These are phyloP conservation scores for Leccinum pellstonianum DNA, from an alignment of 768 basidiomycete species.

Conservation along the genomic window DNA sequence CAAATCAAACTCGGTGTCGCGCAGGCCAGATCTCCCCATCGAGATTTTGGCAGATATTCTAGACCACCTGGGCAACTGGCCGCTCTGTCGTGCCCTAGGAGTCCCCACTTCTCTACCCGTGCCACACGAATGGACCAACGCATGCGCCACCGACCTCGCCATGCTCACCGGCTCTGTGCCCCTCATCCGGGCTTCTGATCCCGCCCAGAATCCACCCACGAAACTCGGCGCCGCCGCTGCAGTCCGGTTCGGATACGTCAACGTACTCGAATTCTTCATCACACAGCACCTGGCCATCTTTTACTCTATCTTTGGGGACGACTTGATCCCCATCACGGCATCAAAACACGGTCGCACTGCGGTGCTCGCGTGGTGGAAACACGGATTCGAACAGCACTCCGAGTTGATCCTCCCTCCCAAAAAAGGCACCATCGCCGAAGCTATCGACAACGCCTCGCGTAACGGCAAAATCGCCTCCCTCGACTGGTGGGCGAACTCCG, in stretches of 20 bases:
- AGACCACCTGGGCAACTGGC: constrained; percentile 82
- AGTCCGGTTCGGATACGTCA: constrained; percentile 72
- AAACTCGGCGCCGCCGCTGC: constrained; percentile 64
- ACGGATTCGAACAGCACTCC: constrained; percentile 57
- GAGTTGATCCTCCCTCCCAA: constrained; percentile 58
- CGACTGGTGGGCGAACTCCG: constrained; percentile 79
- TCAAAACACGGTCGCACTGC: constrained; percentile 68
- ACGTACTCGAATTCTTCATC: constrained; percentile 73
- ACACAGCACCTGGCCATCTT: constrained; percentile 65
- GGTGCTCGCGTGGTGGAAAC: constrained; percentile 83
- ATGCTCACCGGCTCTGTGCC: constrained; percentile 65
- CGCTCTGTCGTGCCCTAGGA: constrained; percentile 74
- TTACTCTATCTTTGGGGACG: constrained; percentile 58
- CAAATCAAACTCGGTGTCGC: constrained; percentile 28
- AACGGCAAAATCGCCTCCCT: constrained; percentile 72
- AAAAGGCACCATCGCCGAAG: constrained; percentile 56
- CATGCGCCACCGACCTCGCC: constrained; percentile 66
- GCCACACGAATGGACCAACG: constrained; percentile 70
- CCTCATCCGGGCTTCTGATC: constrained; percentile 59
- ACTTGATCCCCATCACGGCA: constrained; percentile 75
- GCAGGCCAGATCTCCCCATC: constrained; percentile 62
- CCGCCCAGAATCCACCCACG: constrained; percentile 57
- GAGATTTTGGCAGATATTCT: constrained; percentile 77
- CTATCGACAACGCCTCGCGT: constrained; percentile 76
- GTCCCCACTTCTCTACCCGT: constrained; percentile 65